Base-by-base conservation (phyloP, 1,284 basidiomycete genomes). In the Ganoderma multipileum region DNA sequence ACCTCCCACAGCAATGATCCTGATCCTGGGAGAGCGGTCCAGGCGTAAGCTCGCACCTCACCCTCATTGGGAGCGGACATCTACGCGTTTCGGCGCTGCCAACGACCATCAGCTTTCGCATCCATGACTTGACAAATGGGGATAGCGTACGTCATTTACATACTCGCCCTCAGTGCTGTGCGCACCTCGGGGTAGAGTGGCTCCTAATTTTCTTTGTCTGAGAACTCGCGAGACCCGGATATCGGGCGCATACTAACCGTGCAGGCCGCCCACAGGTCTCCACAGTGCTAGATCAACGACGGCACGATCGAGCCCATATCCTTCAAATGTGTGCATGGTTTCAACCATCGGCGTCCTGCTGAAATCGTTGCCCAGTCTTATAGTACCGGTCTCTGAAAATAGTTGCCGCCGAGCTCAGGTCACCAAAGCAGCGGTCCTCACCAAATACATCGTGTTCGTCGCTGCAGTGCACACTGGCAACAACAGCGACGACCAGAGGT, bases 71-170 rank as follows among this genome's bases (percentile, higher is more conserved):
- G 47, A 52, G 47, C 61, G 64, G 57, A 64, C 61, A 66, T 61
- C 68, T 61, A 64, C 61, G 61, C 68, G 61, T 69, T 69, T 69
- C 57, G 68, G 66, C 64, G 61, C 64, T 42, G 54, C 57, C 64
- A 36, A 61, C 55, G 55, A 61, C 55, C 47, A 61, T 63, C 66
- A 52, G 50, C 36, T 33, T 41, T 30, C 62, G 57, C 41, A 38
- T 42, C 33, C n/a, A 38, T 38, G 33, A 39, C 14, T 18, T 50
- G 61, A 66, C 68, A 61, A 36, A 58, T 58, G 55, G 55, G 55
- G 55, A 36, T 58, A 58, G 30, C 36, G 55, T 58, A 36, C 55
- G 55, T 55, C 52, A 55, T 33, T 55, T 52, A 26, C 47, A 52
- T 14, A 28, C 23, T 26, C 4, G 23, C 47, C 47, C 47, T 52